Percentiles rank a stretch among this genome's conserved stretches.
These are phyloP conservation scores for Ligustrum vulgare DNA, from an alignment of 257 asterid genomes.

Conservation along the genomic window DNA sequence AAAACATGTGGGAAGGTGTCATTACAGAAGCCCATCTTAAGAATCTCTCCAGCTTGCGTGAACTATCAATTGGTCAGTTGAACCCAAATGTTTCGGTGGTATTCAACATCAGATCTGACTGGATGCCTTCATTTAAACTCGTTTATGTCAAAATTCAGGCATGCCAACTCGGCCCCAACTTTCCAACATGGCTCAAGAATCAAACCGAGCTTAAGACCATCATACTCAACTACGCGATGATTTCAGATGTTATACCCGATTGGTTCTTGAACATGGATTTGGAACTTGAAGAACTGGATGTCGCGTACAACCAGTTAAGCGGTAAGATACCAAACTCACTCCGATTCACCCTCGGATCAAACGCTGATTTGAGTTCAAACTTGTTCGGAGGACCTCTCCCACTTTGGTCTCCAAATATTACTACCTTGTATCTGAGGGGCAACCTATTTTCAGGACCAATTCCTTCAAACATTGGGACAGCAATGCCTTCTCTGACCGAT, in stretches of 20 bases:
- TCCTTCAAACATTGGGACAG: conserved; percentile 30
- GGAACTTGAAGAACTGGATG: conserved; percentile 26
- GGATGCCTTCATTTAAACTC: conserved; percentile 36
- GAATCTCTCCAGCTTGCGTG: conserved; percentile 31
- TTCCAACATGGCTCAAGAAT: conserved; percentile 32
- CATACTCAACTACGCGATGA: conserved; percentile 24
- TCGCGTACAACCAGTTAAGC: conserved; percentile 27
- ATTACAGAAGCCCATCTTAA: conserved; percentile 35
- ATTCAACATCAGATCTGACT: conserved; percentile 28
- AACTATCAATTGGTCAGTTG: conserved; percentile 23
- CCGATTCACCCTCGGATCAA: background rate
- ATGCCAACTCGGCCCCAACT: conserved; percentile 38
- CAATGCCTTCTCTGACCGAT: conserved; percentile 21
- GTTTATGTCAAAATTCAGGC: conserved; percentile 27
- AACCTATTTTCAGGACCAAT: conserved; percentile 39
- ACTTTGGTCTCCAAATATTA: conserved; percentile 32
- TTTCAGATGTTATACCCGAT: conserved; percentile 31
- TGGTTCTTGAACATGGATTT: conserved; percentile 36
- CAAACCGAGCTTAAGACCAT: conserved; percentile 28
- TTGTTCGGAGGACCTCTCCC: conserved; percentile 37
- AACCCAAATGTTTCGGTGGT: conserved; percentile 21
- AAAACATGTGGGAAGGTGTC: conserved; percentile 37
- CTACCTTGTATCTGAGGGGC: conserved; percentile 30
- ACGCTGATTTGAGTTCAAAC: conserved; percentile 33
- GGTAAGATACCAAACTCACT: conserved; percentile 32